Base-by-base conservation (phyloP, 805 yeast genomes). In the Blastobotrys chiropterorum region DNA sequence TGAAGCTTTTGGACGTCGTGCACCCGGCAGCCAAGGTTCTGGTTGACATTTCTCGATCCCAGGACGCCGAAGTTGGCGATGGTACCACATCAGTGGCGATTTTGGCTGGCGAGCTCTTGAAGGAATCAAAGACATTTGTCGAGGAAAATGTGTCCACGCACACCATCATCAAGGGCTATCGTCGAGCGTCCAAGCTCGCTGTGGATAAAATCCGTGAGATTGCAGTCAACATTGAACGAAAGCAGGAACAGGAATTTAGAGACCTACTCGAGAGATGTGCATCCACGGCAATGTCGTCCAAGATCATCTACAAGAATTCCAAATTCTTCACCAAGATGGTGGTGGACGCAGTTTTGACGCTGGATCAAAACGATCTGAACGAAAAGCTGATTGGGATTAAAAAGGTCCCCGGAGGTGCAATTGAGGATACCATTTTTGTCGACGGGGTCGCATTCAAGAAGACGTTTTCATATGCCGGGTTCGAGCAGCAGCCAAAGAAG, bases 61-160 rank as follows among this genome's bases (percentile, higher is more conserved):
- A 94, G 74, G 99, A 94, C 68, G 96, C 95, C 55, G 97, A 92
- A 69, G 96, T 92, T 59, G 98, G 98, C 55, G 98, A 94, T 66
- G 99, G 99, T 60, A 94, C 99, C 42, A 92, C 99, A 0, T 86
- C 96, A 21, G 99, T 95, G 31, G 90, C 97, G 0, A 86, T 94
- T 11, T 72, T 92, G 53, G 83, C 92, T 43, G 90, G 97, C 7
- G 98, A 94, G 70, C 77, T 94, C 53, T 75, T 94, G 59, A 89
- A 89, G 66, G 98, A 94, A 70, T 82, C 90, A 58, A 90, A 89
- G 65, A 71, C 80, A 44, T 94, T 92, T 66, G 87, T 94, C 54
- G 99, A 94, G 71, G 99, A 94, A 71, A 97, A 97, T 40, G 88
- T 94, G 58, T 86, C 96, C 31, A 83, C 97, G 3, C 95, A 89